Evolutionary conservation across 2,329 filamentous ascomycete genomes (phyloP).

Genomic region (Neonectria sp.): DNA sequence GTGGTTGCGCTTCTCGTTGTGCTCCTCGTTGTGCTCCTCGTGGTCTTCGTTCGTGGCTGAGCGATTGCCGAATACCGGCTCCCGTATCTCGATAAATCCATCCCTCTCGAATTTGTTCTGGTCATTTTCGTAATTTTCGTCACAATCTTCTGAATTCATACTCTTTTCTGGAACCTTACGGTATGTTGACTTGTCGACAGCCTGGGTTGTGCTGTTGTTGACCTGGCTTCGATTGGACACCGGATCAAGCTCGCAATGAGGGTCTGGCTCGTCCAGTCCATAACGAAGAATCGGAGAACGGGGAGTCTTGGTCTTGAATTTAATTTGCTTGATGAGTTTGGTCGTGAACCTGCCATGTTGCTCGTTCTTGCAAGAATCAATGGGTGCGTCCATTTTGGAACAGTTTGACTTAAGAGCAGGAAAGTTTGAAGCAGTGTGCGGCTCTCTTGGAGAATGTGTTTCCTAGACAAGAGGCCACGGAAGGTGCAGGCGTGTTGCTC

Average conservation of each 20-base stretch:
- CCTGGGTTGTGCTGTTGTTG: not conserved
- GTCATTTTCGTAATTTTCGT: too few species aligned
- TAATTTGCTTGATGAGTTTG: not conserved
- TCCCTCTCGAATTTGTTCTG: too few species aligned
- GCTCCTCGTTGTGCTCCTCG: too few species aligned
- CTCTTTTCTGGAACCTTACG: not conserved
- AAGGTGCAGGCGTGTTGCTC: not conserved
- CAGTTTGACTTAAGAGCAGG: too few species aligned
- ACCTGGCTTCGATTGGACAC: not conserved
- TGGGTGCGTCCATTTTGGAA: not conserved
- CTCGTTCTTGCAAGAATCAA: not conserved
- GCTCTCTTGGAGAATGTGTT: not conserved
- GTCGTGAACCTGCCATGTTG: not conserved
- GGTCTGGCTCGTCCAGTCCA: not conserved
- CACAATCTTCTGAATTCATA: not conserved
- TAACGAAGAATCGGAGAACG: not conserved
- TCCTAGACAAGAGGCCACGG: not conserved
- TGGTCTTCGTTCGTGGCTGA: too few species aligned
- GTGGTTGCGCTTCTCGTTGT: too few species aligned
- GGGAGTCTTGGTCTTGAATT: not conserved
- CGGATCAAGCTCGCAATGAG: not conserved
- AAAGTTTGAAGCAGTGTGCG: too few species aligned
- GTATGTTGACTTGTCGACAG: not conserved
- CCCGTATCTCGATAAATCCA: too few species aligned
- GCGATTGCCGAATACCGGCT: too few species aligned